Evolutionary conservation across 768 basidiomycete species (phyloP).

Genomic region (Phanerodontia chrysosporium): DNA sequence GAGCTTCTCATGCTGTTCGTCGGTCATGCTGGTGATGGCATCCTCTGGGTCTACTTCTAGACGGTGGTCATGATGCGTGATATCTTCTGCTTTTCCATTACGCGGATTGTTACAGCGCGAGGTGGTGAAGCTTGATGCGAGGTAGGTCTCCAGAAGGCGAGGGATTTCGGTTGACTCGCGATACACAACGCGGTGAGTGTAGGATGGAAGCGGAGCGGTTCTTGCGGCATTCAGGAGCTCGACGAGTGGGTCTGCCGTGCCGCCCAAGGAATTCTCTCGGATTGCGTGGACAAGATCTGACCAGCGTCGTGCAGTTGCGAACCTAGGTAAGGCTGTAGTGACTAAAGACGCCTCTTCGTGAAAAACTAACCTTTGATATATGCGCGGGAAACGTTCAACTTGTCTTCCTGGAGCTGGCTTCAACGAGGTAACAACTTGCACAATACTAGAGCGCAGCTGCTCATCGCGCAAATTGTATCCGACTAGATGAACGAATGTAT

Average conservation of each 20-base stretch:
- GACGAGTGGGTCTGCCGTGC: not conserved
- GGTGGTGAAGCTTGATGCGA: too few species aligned
- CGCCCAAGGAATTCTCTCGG: not conserved
- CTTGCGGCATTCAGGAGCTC: not conserved
- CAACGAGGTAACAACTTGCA: slow-evolving; percentile 19
- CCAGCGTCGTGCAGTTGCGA: not conserved
- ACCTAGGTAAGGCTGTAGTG: not conserved
- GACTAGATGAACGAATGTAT: slow-evolving; percentile 20
- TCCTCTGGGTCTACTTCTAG: not conserved
- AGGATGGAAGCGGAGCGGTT: not conserved
- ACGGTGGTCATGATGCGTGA: too few species aligned
- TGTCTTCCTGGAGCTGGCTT: not conserved
- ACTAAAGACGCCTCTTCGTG: too few species aligned
- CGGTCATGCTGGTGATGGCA: not conserved
- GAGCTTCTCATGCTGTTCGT: not conserved
- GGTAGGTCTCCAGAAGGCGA: too few species aligned
- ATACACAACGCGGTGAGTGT: too few species aligned
- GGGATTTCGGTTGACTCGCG: too few species aligned
- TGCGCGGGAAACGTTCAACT: too few species aligned
- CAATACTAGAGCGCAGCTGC: slow-evolving; percentile 16
- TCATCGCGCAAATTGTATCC: slow-evolving; percentile 28
- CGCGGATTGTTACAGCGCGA: too few species aligned
- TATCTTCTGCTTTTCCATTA: too few species aligned
- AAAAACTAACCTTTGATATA: too few species aligned
- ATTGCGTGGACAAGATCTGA: not conserved